Evolutionary conservation across 2,329 filamentous ascomycete genomes (phyloP).

Genomic region (Xylariaceae sp.): DNA sequence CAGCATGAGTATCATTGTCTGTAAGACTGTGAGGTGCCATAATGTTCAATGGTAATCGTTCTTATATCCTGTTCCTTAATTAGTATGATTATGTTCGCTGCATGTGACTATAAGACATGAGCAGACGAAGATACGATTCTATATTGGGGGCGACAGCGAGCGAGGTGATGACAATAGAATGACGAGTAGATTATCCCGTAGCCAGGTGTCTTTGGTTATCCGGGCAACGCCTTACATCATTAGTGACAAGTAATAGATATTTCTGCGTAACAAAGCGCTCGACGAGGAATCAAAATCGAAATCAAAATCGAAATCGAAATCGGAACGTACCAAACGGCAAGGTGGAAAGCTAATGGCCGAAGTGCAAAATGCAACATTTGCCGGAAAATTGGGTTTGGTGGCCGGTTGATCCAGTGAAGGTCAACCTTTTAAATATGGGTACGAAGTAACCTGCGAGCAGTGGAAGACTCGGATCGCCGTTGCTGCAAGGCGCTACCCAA

Average conservation of each 20-base stretch:
- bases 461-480: conserved; percentile 6
- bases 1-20: conserved; percentile 27
- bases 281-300: background rate
- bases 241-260: background rate
- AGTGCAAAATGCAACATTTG: conserved; percentile 12
- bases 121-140: background rate
- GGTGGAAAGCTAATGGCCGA: conserved; percentile 4
- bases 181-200: background rate
- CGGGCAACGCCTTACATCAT: no score
- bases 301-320: conserved; percentile 4
- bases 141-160: background rate
- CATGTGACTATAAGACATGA: background rate
- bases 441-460: background rate
- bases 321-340: background rate
- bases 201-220: no score
- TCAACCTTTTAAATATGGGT: conserved; percentile 14
- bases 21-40: conserved; percentile 33
- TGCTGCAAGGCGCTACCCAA: no score
- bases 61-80: background rate
- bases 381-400: conserved; percentile 6
- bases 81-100: background rate
- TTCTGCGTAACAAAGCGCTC: conserved; percentile 1
- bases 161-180: background rate
- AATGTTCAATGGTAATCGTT: background rate
- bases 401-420: conserved; percentile 9